Evolutionary conservation across 352 stramenopile genomes (phyloP).

Genomic region (Phytophthora capsici): DNA sequence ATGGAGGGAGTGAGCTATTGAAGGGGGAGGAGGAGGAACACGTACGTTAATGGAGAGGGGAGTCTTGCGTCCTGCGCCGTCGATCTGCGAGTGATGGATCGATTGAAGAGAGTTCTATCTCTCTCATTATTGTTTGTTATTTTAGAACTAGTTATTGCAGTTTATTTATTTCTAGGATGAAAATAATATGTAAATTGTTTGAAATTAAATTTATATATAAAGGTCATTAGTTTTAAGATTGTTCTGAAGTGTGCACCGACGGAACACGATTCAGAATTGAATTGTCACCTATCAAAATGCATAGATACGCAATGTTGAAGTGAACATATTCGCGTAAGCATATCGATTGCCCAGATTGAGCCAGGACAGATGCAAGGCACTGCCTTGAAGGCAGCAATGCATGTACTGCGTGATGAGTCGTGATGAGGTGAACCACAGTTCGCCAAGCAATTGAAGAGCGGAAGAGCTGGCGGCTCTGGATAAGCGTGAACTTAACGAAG

Average conservation of each 20-base stretch:
- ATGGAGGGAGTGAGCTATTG: not conserved
- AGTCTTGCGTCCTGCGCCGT: constrained; percentile 15
- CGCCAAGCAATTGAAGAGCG: constrained; percentile 72
- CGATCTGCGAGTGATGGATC: constrained; percentile 23
- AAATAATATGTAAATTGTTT: too few species aligned
- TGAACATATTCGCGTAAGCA: constrained; percentile 2
- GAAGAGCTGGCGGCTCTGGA: constrained; percentile 77
- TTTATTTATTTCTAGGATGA: too few species aligned
- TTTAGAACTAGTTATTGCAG: too few species aligned
- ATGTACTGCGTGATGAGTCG: too few species aligned
- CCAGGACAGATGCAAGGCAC: too few species aligned
- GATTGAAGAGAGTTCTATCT: constrained; percentile 1
- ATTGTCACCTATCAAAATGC: constrained; percentile 27
- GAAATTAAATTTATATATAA: too few species aligned
- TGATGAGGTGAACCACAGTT: constrained; percentile 85
- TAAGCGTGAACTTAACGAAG: constrained; percentile 38
- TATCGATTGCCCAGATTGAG: not conserved
- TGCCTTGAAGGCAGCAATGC: too few species aligned
- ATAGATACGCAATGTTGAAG: constrained; percentile 33
- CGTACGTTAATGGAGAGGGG: constrained; percentile 7
- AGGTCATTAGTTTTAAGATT: not conserved
- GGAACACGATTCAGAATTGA: constrained; percentile 20
- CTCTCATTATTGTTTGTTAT: too few species aligned
- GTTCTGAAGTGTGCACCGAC: not conserved
- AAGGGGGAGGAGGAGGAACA: not conserved